Evolutionary conservation across 192 early-diverging fungal genomes (phyloP).

Genomic region (Linnemannia exigua): DNA sequence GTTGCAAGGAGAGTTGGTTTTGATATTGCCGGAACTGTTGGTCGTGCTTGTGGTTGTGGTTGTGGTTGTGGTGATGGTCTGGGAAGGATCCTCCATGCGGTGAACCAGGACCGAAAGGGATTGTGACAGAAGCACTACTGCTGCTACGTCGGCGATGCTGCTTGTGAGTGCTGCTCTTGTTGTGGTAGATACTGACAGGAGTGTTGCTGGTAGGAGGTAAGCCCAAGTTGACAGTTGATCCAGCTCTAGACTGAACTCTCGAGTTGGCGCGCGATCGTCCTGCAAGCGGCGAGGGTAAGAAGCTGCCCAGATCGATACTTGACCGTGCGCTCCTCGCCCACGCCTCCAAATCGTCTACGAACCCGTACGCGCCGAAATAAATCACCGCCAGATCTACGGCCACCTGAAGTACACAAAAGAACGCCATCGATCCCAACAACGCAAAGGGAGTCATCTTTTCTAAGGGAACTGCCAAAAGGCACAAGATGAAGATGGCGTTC

Average conservation of each 20-base stretch:
- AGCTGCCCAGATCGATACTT: constrained; percentile 36
- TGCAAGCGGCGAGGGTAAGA: constrained; percentile 34
- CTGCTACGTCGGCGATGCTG: not conserved
- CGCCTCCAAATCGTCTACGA: constrained; percentile 35
- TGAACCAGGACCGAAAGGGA: not conserved
- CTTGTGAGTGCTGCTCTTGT: not conserved
- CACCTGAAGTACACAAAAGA: constrained; percentile 33
- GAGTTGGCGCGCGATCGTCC: constrained; percentile 24
- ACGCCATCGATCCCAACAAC: constrained; percentile 30
- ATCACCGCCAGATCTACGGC: constrained; percentile 46
- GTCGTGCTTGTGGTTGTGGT: not conserved
- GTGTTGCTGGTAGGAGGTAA: not conserved
- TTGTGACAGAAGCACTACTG: not conserved
- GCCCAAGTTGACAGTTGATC: constrained; percentile 19
- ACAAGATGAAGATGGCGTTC: constrained; percentile 29
- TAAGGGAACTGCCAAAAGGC: constrained; percentile 27
- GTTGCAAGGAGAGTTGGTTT: constrained; percentile 20
- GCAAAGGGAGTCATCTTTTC: constrained; percentile 43
- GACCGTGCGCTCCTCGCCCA: constrained; percentile 48
- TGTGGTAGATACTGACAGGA: not conserved
- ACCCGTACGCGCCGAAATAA: constrained; percentile 48
- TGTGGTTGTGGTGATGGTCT: not conserved
- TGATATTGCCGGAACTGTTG: constrained; percentile 14
- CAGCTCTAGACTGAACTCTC: constrained; percentile 4
- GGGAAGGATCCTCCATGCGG: not conserved